phyloP scores from a whole-genome alignment of 768 basidiomycete genomes.

The Calocera viscosa region DNA sequence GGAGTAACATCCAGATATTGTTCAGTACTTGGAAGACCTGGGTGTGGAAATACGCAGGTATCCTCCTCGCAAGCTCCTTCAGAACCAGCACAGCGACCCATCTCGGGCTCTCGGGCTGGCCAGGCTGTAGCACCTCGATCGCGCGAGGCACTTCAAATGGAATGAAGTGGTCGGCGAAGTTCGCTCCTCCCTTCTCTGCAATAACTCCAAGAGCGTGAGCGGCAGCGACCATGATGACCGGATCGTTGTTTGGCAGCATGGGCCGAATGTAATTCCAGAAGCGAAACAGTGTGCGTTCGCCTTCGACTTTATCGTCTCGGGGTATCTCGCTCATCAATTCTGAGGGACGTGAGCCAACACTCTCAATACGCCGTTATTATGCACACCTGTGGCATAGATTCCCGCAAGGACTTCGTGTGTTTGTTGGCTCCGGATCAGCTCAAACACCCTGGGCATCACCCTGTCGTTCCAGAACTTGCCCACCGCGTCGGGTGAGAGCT shows the following conservation, averaged over 20 bases:
- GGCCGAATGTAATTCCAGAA: slow-evolving; percentile 7
- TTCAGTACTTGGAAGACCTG: slow-evolving; percentile 82
- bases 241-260: neutral
- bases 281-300: neutral
- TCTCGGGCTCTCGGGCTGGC: slow-evolving; percentile 58
- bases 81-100: slow-evolving; percentile 90
- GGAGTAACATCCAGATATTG: slow-evolving; percentile 79
- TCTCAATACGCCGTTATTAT: slow-evolving; percentile 49
- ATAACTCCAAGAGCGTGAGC: slow-evolving; percentile 87
- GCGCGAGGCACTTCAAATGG: slow-evolving; percentile 78
- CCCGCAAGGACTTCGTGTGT: slow-evolving; percentile 74
- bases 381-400: slow-evolving; percentile 70
- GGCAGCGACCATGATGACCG: slow-evolving; percentile 67
- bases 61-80: slow-evolving; percentile 85
- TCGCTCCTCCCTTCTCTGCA: slow-evolving; percentile 65
- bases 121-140: slow-evolving; percentile 64
- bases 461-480: slow-evolving; percentile 77
- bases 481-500: slow-evolving; percentile 70
- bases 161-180: slow-evolving; percentile 81
- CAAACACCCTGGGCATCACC: slow-evolving; percentile 66
- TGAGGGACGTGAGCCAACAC: slow-evolving; percentile 33
- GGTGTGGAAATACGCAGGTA: slow-evolving; percentile 73
- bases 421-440: slow-evolving; percentile 70
- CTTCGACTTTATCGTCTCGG: slow-evolving; percentile 4
- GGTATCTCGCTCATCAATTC: slow-evolving; percentile 8